Percentiles rank a stretch among this genome's conserved stretches.
Evolutionary conservation across 192 early-diverging fungal genomes (phyloP).

Genomic region (Umbelopsis vinacea): DNA sequence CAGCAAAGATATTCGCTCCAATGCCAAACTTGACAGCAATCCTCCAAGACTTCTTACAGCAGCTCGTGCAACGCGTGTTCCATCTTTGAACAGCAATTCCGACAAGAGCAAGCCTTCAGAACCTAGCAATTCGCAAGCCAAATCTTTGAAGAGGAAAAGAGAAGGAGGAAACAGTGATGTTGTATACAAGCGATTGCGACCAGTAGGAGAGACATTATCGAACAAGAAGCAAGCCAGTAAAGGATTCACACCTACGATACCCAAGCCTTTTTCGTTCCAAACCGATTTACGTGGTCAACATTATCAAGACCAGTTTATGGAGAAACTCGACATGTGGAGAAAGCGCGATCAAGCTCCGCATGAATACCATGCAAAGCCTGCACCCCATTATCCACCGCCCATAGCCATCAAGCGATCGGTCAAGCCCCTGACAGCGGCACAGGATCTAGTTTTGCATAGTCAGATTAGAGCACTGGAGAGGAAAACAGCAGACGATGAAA

Average conservation of each 20-base stretch:
- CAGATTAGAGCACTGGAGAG: constrained; percentile 2
- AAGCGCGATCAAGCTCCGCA: not conserved
- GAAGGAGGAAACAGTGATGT: not conserved
- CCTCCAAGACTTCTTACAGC: constrained; percentile 12
- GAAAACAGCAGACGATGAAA: constrained; percentile 2
- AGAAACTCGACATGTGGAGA: constrained; percentile 9
- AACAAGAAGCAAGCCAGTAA: not conserved
- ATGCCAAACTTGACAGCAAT: not conserved
- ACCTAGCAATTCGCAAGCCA: not conserved
- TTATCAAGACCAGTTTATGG: not conserved
- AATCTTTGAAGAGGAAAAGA: not conserved
- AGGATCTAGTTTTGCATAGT: constrained; percentile 2
- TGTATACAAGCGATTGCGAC: not conserved
- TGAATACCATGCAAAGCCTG: constrained; percentile 15
- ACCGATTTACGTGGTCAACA: constrained; percentile 10
- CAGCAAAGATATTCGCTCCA: not conserved
- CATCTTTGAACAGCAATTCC: not conserved
- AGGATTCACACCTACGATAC: constrained; percentile 2
- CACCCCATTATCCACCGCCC: constrained; percentile 4
- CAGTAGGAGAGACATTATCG: not conserved
- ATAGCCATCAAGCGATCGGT: constrained; percentile 12
- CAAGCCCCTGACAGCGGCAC: constrained; percentile 3
- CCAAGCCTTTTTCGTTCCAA: constrained; percentile 6
- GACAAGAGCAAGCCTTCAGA: not conserved
- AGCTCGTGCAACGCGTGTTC: not conserved